phyloP scores from a whole-genome alignment of 1,284 basidiomycete genomes.

The Neonothopanus nambi region DNA sequence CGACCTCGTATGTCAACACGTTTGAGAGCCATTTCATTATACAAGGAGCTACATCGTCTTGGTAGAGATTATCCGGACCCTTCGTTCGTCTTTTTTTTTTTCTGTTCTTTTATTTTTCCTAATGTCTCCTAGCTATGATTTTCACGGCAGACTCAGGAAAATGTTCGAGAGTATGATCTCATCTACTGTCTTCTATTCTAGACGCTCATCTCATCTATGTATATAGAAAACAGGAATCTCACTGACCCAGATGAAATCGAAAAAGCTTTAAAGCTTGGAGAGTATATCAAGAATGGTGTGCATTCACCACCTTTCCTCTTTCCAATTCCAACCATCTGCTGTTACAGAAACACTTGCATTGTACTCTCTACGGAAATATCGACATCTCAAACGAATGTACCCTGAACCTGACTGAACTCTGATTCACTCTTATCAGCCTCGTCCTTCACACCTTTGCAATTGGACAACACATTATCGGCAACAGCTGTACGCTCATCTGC shows the following conservation, averaged over 20 bases:
- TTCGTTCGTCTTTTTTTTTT: slow-evolving; percentile 47
- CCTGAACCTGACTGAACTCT: slow-evolving; percentile 25
- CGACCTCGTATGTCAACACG: slow-evolving; percentile 1
- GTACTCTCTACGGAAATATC: slow-evolving; percentile 85
- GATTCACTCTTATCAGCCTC: no score
- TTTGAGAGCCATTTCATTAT: slow-evolving; percentile 9
- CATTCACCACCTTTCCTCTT: background rate
- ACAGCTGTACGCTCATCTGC: no score
- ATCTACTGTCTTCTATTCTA: slow-evolving; percentile 4
- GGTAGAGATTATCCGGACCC: slow-evolving; percentile 80
- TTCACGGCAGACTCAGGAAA: slow-evolving; percentile 65
- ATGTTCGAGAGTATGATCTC: slow-evolving; percentile 67
- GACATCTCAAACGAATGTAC: slow-evolving; percentile 79
- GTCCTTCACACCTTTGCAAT: no score
- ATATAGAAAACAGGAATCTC: slow-evolving; percentile 71
- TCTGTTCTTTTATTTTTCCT: slow-evolving; percentile 15
- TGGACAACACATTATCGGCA: no score
- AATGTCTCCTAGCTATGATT: slow-evolving; percentile 62
- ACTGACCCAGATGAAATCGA: slow-evolving; percentile 76
- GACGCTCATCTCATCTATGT: slow-evolving; percentile 11
- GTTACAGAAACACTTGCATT: slow-evolving; percentile 79
- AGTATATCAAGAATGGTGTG: slow-evolving; percentile 87
- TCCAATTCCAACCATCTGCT: background rate
- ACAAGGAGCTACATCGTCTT: slow-evolving; percentile 64
- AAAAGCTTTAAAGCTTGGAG: slow-evolving; percentile 75